phyloP scores from a whole-genome alignment of 257 asterid genomes.

The Cinchona pubescens region DNA sequence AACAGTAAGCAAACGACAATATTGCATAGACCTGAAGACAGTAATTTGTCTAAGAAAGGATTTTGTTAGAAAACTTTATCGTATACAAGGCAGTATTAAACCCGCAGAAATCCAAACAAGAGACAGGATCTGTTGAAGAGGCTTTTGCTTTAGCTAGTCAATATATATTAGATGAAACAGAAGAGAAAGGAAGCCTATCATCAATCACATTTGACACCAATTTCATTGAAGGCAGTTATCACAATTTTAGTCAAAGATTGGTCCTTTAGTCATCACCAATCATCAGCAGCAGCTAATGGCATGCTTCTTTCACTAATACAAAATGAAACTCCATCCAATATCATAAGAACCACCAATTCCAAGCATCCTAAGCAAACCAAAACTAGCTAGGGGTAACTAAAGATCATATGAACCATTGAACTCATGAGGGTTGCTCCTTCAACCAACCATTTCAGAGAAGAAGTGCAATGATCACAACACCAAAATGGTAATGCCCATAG shows the following conservation, averaged over 20 bases:
- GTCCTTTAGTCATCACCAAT: not conserved
- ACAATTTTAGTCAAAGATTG: not conserved
- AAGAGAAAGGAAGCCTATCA: not conserved
- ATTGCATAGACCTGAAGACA: not conserved
- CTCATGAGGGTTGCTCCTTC: not conserved
- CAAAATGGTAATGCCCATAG: not conserved
- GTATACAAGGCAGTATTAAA: not conserved
- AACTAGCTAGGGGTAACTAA: not conserved
- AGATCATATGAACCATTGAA: not conserved
- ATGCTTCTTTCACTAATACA: not conserved
- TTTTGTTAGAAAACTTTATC: not conserved
- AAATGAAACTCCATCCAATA: not conserved
- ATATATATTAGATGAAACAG: not conserved
- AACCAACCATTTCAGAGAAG: not conserved
- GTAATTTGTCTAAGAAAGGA: not conserved
- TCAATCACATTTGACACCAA: not conserved
- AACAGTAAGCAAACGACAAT: constrained; percentile 1
- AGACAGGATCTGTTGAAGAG: not conserved
- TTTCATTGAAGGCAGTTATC: not conserved
- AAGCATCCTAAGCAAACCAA: not conserved
- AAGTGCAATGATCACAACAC: not conserved
- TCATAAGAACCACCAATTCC: not conserved
- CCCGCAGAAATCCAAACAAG: not conserved
- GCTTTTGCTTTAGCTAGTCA: not conserved
- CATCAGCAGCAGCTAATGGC: not conserved